phyloP scores from a whole-genome alignment of 768 basidiomycete species.

The Crassisporium funariophilum region DNA sequence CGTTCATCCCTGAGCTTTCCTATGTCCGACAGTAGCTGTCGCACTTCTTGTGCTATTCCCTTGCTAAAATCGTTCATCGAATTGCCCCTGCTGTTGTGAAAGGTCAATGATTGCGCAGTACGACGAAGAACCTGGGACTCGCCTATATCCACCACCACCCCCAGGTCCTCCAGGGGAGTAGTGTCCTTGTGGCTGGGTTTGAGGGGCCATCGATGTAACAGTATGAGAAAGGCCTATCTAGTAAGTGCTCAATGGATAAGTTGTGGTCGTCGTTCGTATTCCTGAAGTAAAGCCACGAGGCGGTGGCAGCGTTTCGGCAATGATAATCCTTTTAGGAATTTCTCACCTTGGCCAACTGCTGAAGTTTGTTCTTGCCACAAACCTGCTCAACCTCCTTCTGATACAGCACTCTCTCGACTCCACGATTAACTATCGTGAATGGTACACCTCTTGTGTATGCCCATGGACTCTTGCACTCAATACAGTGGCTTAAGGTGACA shows the following conservation, averaged over 20 bases:
- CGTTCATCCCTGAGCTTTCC: conserved; percentile 80
- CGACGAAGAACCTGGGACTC: conserved; percentile 1
- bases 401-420: too few relatives aligned
- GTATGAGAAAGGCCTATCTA: conserved; percentile 6
- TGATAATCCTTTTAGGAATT: too few relatives aligned
- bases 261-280: too few relatives aligned
- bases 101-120: conserved; percentile 10
- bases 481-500: too few relatives aligned
- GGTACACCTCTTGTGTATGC: too few relatives aligned
- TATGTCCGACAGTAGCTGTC: conserved; percentile 77
- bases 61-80: conserved; percentile 83
- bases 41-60: conserved; percentile 77
- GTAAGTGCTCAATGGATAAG: conserved; percentile 3
- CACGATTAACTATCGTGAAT: too few relatives aligned
- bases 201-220: conserved; percentile 23
- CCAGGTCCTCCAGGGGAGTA: conserved; percentile 26
- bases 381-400: too few relatives aligned
- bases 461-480: too few relatives aligned
- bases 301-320: too few relatives aligned
- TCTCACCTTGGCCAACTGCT: too few relatives aligned
- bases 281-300: too few relatives aligned
- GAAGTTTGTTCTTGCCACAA: too few relatives aligned
- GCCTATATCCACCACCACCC: conserved; percentile 11
- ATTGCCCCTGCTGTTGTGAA: conserved; percentile 19
- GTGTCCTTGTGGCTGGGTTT: conserved; percentile 24